Percentiles rank a stretch among this genome's conserved stretches.
These are phyloP conservation scores for Aphanomyces invadans DNA, from an alignment of 352 stramenopile species.

Conservation along the genomic window DNA sequence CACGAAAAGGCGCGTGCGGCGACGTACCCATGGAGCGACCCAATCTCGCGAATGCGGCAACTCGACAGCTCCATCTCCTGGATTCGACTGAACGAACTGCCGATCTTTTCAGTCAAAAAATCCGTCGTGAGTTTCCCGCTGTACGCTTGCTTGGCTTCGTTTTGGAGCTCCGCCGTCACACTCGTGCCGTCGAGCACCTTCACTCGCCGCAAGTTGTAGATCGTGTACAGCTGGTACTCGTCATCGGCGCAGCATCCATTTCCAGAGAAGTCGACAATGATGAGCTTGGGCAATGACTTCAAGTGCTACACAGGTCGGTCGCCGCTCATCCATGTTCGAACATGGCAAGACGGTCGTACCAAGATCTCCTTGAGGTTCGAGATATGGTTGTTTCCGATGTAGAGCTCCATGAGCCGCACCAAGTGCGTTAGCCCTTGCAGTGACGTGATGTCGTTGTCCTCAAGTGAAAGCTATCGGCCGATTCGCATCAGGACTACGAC, in stretches of 20 bases:
- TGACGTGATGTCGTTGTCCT: constrained; percentile 79
- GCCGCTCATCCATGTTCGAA: background rate
- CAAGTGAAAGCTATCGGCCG: constrained; percentile 74
- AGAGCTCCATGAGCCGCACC: constrained; percentile 78
- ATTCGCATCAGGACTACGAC: too few species aligned
- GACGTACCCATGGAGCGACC: constrained; percentile 31
- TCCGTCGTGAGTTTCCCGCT: constrained; percentile 79
- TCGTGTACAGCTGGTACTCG: constrained; percentile 72
- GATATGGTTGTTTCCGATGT: constrained; percentile 80
- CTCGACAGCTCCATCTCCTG: constrained; percentile 65
- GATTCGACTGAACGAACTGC: constrained; percentile 47
- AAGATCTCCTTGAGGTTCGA: constrained; percentile 45
- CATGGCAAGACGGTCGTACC: constrained; percentile 3
- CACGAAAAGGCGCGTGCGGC: too few species aligned
- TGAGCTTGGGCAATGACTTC: constrained; percentile 72
- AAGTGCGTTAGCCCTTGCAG: constrained; percentile 50
- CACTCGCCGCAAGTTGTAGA: constrained; percentile 71
- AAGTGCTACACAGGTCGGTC: constrained; percentile 45
- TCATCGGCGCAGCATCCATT: constrained; percentile 55
- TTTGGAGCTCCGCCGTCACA: constrained; percentile 65
- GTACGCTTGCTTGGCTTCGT: constrained; percentile 81
- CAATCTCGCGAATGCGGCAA: constrained; percentile 63
- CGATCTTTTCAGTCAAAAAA: constrained; percentile 76
- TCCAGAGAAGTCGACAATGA: constrained; percentile 78
- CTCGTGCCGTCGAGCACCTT: constrained; percentile 79